Percentiles rank a stretch among this genome's conserved stretches.
phyloP scores from a whole-genome alignment of 2,329 filamentous ascomycete genomes.

The Torrubiella hemipterigena region DNA sequence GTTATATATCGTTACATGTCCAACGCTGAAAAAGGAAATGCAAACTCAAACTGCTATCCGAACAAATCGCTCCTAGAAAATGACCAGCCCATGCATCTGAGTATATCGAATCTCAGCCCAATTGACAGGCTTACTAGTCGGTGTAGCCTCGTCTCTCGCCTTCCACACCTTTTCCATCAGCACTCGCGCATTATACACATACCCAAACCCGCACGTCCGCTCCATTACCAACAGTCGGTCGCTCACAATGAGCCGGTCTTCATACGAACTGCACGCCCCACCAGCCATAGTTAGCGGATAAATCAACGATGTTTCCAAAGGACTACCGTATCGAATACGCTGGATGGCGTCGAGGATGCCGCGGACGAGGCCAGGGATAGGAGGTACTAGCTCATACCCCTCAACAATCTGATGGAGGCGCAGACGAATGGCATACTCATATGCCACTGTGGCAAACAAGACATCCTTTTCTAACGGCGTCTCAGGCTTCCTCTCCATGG shows the following conservation, averaged over 20 bases:
- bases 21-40: no score
- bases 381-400: constrained; percentile 24
- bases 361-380: constrained; percentile 18
- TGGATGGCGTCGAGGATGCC: constrained; percentile 23
- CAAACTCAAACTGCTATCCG: not conserved
- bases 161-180: constrained; percentile 27
- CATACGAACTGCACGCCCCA: constrained; percentile 20
- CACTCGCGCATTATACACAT: constrained; percentile 26
- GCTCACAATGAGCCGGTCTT: constrained; percentile 24
- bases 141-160: constrained; percentile 14
- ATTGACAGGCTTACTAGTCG: constrained; percentile 17
- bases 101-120: constrained; percentile 22
- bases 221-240: constrained; percentile 30
- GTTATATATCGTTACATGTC: no score
- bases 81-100: constrained; percentile 21
- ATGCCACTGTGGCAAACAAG: constrained; percentile 22
- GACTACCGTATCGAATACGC: constrained; percentile 26
- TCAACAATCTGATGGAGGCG: constrained; percentile 29
- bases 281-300: constrained; percentile 30
- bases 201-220: constrained; percentile 27
- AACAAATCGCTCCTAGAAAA: constrained; percentile 13
- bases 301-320: constrained; percentile 25
- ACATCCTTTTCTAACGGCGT: constrained; percentile 15
- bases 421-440: constrained; percentile 27
- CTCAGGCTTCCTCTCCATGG: constrained; percentile 13